These are phyloP conservation scores for Escovopsis sp. DNA, from an alignment of 2,329 filamentous ascomycete species.

Conservation along the genomic window DNA sequence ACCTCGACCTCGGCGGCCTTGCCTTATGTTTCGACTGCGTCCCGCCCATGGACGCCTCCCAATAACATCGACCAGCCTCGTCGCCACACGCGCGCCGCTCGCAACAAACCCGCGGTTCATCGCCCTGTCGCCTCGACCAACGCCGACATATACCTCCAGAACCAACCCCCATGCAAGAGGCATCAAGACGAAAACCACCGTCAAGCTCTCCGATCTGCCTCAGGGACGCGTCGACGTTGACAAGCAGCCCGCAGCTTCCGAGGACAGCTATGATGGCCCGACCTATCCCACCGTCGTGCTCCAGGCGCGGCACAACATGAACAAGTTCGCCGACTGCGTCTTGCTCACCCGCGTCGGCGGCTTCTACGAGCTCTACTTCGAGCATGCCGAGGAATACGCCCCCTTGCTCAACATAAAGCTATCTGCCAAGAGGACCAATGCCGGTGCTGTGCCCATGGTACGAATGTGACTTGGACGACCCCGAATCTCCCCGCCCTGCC, in stretches of 20 bases:
- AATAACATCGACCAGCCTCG: neutral
- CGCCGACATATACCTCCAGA: neutral
- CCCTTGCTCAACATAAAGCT: slow-evolving; percentile 81
- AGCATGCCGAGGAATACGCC: slow-evolving; percentile 81
- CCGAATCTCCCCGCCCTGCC: slow-evolving; percentile 2
- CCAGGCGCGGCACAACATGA: slow-evolving; percentile 80
- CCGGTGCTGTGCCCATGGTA: slow-evolving; percentile 76
- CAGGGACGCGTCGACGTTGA: slow-evolving; percentile 29
- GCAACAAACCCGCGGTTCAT: neutral
- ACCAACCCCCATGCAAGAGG: slow-evolving; percentile 21
- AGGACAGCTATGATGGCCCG: slow-evolving; percentile 30
- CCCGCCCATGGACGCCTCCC: neutral
- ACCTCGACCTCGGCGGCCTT: neutral
- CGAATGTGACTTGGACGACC: slow-evolving; percentile 2
- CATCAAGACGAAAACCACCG: slow-evolving; percentile 39
- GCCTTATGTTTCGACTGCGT: slow-evolving; percentile 8
- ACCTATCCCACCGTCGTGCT: slow-evolving; percentile 77
- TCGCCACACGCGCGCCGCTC: neutral
- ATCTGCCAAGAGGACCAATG: slow-evolving; percentile 63
- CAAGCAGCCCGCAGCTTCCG: slow-evolving; percentile 11
- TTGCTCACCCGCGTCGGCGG: slow-evolving; percentile 82
- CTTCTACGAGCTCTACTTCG: slow-evolving; percentile 97
- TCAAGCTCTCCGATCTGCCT: slow-evolving; percentile 42
- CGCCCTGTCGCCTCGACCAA: neutral
- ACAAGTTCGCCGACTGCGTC: slow-evolving; percentile 80